Base-by-base conservation (phyloP, 257 asterid genomes). In the Nicotiana attenuata region DNA sequence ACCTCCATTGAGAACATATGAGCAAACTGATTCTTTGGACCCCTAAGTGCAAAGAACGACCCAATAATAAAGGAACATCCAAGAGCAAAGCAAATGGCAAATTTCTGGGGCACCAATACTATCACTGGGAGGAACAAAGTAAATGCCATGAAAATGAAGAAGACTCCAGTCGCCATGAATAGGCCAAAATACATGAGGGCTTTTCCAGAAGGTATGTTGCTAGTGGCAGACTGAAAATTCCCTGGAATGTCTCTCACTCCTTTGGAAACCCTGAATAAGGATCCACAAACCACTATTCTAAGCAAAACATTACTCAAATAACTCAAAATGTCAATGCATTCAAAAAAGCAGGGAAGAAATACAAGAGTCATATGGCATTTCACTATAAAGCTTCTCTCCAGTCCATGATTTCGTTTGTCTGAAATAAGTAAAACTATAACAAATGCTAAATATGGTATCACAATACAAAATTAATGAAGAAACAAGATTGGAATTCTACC, bases 1-100 rank as follows among this genome's bases (percentile, higher is more conserved):
- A 95, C 99, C 99, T 95, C 99, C 89, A 82, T 90, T 57, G 99
- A 93, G 71, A 91, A 82, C 98, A 95, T 95, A 81, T 95, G 99
- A 80, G 45, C 50, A 69, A 93, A 91, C 89, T 95, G 98, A 87
- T 90, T 95, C 87, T 84, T 90, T 26, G 97, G 94, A 53, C 98
- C 99, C 89, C 89, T 91, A 63, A 95, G 98, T 80, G 97, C 98
- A 11, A 95, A 95, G 90, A 93, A 92, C 57, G 99, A 95, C 81
- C 98, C 98, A 47, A 95, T 87, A 80, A 95, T 92, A 85, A 93
- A 90, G 80, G 85, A 87, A 83, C 99, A 95, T 52, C 99, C 99
- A 38, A 86, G 87, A 66, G 99, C 92, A 82, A 95, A 95, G 88
- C 99, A 95, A 82, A 95, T 80, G 31, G 99, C 93, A 65, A 95